Conservation (phyloP, 2,329 filamentous ascomycete species). For the Penicillium sp. region DNA sequence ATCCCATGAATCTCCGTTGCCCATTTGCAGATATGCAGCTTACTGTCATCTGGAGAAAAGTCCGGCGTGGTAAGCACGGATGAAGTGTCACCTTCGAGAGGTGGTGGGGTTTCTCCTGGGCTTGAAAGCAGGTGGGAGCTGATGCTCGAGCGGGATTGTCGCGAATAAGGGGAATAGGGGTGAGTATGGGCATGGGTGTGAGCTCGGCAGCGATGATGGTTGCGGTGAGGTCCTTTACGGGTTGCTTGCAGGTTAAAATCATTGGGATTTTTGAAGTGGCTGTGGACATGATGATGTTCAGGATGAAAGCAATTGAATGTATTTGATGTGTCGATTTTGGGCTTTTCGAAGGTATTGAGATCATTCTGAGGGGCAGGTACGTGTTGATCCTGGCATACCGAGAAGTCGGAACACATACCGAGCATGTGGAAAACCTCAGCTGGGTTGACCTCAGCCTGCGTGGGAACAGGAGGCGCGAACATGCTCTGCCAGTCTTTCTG, state of each 20-base stretch:
- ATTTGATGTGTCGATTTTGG: constrained; percentile 21
- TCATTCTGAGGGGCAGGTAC: constrained; percentile 17
- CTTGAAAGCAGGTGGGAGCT: constrained; percentile 37
- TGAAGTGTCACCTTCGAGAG: constrained; percentile 32
- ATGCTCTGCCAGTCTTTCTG: constrained; percentile 27
- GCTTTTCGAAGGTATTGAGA: constrained; percentile 16
- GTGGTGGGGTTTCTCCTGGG: constrained; percentile 36
- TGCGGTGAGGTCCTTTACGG: constrained; percentile 30
- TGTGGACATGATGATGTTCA: constrained; percentile 27
- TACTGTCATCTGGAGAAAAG: constrained; percentile 26
- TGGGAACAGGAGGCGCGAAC: constrained; percentile 22
- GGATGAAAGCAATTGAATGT: constrained; percentile 31
- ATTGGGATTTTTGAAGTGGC: constrained; percentile 27
- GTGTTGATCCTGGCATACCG: constrained; percentile 26
- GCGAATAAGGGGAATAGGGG: constrained; percentile 34
- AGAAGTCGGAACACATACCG: constrained; percentile 32
- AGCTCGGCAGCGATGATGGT: constrained; percentile 32
- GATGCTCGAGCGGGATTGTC: constrained; percentile 35
- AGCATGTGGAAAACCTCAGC: constrained; percentile 37
- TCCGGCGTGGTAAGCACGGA: constrained; percentile 38
- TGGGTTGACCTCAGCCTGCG: constrained; percentile 31
- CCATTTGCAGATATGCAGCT: constrained; percentile 42
- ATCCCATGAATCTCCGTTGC: constrained; percentile 24
- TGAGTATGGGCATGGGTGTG: constrained; percentile 34
- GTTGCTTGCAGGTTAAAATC: constrained; percentile 20